Evolutionary conservation across 2,329 filamentous ascomycete species (phyloP).

Genomic region (Pyricularia sp.): DNA sequence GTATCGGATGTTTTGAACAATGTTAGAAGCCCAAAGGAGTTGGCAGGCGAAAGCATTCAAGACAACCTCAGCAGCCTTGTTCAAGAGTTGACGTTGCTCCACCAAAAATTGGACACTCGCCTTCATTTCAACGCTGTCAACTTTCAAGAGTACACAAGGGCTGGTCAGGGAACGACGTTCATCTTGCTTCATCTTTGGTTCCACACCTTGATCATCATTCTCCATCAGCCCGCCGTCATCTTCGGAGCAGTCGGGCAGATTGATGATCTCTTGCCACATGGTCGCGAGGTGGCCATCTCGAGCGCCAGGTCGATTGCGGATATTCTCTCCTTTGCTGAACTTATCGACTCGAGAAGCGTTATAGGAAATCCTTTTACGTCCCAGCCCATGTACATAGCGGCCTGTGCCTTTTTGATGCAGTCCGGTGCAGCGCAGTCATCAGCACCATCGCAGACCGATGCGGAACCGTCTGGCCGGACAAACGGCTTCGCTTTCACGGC

Average conservation of each 20-base stretch:
- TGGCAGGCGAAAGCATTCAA: constrained; percentile 70
- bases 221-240: constrained; percentile 76
- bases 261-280: constrained; percentile 68
- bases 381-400: constrained; percentile 86
- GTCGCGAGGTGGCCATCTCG: constrained; percentile 74
- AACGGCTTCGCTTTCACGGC: neutral
- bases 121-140: constrained; percentile 80
- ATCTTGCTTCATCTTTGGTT: constrained; percentile 85
- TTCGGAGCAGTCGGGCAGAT: constrained; percentile 52
- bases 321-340: constrained; percentile 75
- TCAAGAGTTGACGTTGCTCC: constrained; percentile 46
- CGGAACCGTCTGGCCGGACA: constrained; percentile 10
- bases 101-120: constrained; percentile 38
- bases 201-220: constrained; percentile 73
- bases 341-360: constrained; percentile 78
- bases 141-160: constrained; percentile 75
- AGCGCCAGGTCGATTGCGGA: constrained; percentile 89
- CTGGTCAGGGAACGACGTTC: constrained; percentile 77
- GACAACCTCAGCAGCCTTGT: constrained; percentile 63
- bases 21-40: constrained; percentile 62
- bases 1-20: constrained; percentile 81
- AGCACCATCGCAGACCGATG: constrained; percentile 52
- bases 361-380: constrained; percentile 84
- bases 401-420: constrained; percentile 81
- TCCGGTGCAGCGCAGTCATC: constrained; percentile 59